Evolutionary conservation across 1,284 basidiomycete genomes (phyloP).

Genomic region (Trametes sp.): DNA sequence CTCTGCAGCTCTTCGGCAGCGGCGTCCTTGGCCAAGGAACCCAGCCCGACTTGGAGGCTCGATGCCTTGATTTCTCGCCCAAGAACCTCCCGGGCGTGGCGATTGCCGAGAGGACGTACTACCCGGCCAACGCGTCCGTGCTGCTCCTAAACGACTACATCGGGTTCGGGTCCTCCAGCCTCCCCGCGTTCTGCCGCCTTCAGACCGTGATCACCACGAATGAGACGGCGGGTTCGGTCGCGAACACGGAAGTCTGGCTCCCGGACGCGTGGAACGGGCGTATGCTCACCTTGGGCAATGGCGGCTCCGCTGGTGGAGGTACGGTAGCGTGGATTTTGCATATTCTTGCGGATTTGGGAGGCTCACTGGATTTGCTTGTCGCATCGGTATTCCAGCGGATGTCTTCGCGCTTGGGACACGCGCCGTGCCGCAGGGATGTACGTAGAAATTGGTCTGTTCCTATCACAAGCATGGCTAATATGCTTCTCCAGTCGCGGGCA

Average conservation of each 20-base stretch:
- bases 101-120: constrained; percentile 22
- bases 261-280: constrained; percentile 36
- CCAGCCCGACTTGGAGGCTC: too few relatives aligned
- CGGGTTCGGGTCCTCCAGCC: constrained; percentile 13
- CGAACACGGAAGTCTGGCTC: constrained; percentile 34
- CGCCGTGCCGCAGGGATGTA: too few relatives aligned
- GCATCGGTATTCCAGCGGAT: too few relatives aligned
- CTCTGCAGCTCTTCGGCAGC: too few relatives aligned
- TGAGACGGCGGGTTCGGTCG: constrained; percentile 29
- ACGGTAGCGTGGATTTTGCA: too few relatives aligned
- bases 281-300: constrained; percentile 31
- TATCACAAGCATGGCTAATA: too few relatives aligned
- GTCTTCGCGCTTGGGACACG: too few relatives aligned
- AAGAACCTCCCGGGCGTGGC: constrained; percentile 4
- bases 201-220: constrained; percentile 32
- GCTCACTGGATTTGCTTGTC: too few relatives aligned
- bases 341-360: too few relatives aligned
- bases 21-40: too few relatives aligned
- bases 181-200: constrained; percentile 34
- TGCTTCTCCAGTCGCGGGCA: not conserved
- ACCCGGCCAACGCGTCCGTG: constrained; percentile 18
- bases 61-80: not conserved
- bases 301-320: constrained; percentile 30
- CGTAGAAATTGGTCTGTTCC: too few relatives aligned
- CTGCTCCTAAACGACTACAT: constrained; percentile 21